Conservation (phyloP, 2,329 filamentous ascomycete genomes). For the Zarea fungicola region DNA sequence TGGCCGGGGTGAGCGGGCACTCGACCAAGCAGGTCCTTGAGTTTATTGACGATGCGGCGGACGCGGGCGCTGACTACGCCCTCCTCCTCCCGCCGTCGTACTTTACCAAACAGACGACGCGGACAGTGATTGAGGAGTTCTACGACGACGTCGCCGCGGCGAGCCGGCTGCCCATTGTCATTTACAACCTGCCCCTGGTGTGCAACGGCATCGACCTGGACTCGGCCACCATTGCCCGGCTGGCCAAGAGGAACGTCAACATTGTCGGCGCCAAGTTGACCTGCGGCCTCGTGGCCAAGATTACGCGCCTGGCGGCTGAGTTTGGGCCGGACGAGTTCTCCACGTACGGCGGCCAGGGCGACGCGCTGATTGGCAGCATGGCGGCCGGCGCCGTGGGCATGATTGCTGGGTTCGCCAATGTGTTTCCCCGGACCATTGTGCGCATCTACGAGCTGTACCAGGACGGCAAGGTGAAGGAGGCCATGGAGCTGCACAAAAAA, state of each 20-base stretch:
- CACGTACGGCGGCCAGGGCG: slow-evolving; percentile 63
- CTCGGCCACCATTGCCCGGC: slow-evolving; percentile 54
- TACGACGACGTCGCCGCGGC: slow-evolving; percentile 51
- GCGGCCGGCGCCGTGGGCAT: slow-evolving; percentile 54
- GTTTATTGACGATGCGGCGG: slow-evolving; percentile 37
- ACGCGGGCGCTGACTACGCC: slow-evolving; percentile 61
- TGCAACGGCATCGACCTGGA: slow-evolving; percentile 65
- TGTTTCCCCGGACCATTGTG: slow-evolving; percentile 53
- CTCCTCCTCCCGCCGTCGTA: slow-evolving; percentile 45
- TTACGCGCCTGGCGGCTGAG: slow-evolving; percentile 46
- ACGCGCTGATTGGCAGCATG: slow-evolving; percentile 61
- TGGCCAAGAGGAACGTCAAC: slow-evolving; percentile 35
- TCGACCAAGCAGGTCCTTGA: too few relatives aligned
- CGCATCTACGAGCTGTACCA: slow-evolving; percentile 58
- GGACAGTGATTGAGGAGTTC: slow-evolving; percentile 43
- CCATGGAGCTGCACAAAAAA: too few relatives aligned
- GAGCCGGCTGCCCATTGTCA: slow-evolving; percentile 50
- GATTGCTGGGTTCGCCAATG: slow-evolving; percentile 58
- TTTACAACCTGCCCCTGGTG: slow-evolving; percentile 66
- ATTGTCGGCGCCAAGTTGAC: slow-evolving; percentile 63
- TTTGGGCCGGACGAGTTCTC: neutral
- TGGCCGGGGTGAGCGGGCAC: too few relatives aligned
- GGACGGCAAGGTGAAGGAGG: slow-evolving; percentile 52
- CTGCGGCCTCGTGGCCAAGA: slow-evolving; percentile 57
- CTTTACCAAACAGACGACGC: slow-evolving; percentile 37